phyloP scores from a whole-genome alignment of 176 grass and related monocot species.

The Hsuehochloa calcarea region DNA sequence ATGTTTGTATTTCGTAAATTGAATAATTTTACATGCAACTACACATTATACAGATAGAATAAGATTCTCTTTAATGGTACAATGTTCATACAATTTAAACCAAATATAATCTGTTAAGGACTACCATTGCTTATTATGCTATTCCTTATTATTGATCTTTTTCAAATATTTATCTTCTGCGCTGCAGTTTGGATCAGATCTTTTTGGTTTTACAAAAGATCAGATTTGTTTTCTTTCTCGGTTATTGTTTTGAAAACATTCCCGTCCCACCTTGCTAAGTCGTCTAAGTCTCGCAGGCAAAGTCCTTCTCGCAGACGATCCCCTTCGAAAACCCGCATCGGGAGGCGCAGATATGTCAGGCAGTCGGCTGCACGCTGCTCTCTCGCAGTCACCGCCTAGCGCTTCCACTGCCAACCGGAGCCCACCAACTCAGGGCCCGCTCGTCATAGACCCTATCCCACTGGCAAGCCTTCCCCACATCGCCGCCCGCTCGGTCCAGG shows the following conservation, averaged over 20 bases:
- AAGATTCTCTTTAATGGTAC: neutral
- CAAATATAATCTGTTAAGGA: neutral
- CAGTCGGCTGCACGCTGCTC: conserved; percentile 22
- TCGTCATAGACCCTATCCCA: neutral
- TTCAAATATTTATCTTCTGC: neutral
- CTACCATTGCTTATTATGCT: neutral
- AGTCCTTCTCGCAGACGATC: conserved; percentile 36
- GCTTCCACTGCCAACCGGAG: neutral
- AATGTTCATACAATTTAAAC: neutral
- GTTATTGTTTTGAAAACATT: neutral
- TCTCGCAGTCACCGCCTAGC: neutral
- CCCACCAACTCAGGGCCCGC: accelerated
- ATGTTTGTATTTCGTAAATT: neutral
- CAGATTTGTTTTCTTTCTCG: too few relatives aligned
- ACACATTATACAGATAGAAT: neutral
- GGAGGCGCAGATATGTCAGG: conserved; percentile 50
- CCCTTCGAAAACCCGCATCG: conserved; percentile 34
- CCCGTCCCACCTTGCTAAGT: neutral
- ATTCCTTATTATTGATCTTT: neutral
- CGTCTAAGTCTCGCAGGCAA: neutral
- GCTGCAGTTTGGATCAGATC: neutral
- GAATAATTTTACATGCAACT: neutral
- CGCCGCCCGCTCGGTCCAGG: conserved; percentile 12
- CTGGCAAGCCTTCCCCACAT: conserved; percentile 21
- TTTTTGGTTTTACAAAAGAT: neutral